A percentile compares a stretch with the other conserved stretches of the same genome.
Evolutionary conservation across 352 stramenopile species (phyloP).

Genomic region (Globisporangium polare): DNA sequence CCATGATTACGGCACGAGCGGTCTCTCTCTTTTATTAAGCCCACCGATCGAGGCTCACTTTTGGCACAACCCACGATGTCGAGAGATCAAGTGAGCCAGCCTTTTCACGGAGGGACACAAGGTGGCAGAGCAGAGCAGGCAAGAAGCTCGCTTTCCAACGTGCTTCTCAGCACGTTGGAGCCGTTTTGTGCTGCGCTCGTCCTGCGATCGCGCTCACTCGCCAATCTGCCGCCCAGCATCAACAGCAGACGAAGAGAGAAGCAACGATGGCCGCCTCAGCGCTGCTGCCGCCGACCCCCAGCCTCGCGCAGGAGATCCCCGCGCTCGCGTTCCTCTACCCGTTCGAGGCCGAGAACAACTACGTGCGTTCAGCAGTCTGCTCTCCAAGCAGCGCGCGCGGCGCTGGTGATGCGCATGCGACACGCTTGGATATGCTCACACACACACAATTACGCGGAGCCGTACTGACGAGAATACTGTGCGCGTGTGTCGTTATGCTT

Average conservation of each 20-base stretch:
- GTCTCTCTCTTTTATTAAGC: too few relatives aligned
- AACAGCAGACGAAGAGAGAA: background rate
- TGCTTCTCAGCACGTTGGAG: conserved; percentile 1
- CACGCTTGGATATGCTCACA: background rate
- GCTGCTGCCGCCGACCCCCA: conserved; percentile 13
- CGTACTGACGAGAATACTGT: background rate
- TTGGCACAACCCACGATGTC: too few relatives aligned
- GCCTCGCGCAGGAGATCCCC: conserved; percentile 49
- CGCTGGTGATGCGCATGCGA: conserved; percentile 7
- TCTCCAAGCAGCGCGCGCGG: background rate
- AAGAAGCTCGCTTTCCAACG: too few relatives aligned
- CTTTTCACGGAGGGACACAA: background rate
- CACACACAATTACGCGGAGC: background rate
- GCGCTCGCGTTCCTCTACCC: conserved; percentile 56
- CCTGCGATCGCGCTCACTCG: conserved; percentile 6
- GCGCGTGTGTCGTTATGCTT: background rate
- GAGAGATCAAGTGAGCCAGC: background rate
- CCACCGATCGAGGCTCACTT: too few relatives aligned
- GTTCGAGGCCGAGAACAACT: conserved; percentile 73
- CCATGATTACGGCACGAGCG: too few relatives aligned
- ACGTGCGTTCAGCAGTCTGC: conserved; percentile 23
- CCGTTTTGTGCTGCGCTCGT: background rate
- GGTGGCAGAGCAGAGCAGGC: background rate
- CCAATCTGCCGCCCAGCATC: conserved; percentile 2
- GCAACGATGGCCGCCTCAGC: conserved; percentile 3